A percentile compares a stretch with the other conserved stretches of the same genome.
phyloP scores from a whole-genome alignment of 2,329 filamentous ascomycete genomes.

The Esteya vermicola region DNA sequence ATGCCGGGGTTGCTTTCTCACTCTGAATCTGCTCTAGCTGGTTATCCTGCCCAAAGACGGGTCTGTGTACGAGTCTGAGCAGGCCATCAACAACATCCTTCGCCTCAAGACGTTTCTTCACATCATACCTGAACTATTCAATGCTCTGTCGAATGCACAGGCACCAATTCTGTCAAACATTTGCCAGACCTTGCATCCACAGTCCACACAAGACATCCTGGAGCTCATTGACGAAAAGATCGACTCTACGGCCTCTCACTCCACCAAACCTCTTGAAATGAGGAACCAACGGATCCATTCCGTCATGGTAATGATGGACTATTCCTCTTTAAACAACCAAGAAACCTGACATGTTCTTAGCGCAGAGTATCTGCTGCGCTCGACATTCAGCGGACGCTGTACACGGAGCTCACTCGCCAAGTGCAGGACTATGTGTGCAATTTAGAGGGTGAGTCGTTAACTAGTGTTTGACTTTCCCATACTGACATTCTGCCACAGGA shows the following conservation, averaged over 20 bases:
- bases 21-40: slow-evolving; percentile 32
- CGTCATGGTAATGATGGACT: slow-evolving; percentile 56
- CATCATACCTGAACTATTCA: slow-evolving; percentile 50
- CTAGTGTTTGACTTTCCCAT: slow-evolving; percentile 24
- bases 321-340: not conserved
- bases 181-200: slow-evolving; percentile 52
- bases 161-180: slow-evolving; percentile 54
- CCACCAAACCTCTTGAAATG: slow-evolving; percentile 66
- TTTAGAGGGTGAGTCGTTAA: slow-evolving; percentile 39
- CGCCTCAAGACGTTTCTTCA: slow-evolving; percentile 71
- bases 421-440: slow-evolving; percentile 36
- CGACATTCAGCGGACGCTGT: slow-evolving; percentile 47
- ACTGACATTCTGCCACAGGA: slow-evolving; percentile 2
- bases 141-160: slow-evolving; percentile 50
- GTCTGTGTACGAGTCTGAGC: slow-evolving; percentile 56
- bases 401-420: slow-evolving; percentile 76
- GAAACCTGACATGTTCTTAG: not conserved
- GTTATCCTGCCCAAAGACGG: slow-evolving; percentile 56
- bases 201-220: slow-evolving; percentile 45
- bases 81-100: slow-evolving; percentile 74
- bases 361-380: slow-evolving; percentile 6
- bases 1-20: not conserved
- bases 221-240: slow-evolving; percentile 54
- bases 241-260: slow-evolving; percentile 69
- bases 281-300: slow-evolving; percentile 86